phyloP scores from a whole-genome alignment of 345 rosid genomes.

The Alliaria petiolata region DNA sequence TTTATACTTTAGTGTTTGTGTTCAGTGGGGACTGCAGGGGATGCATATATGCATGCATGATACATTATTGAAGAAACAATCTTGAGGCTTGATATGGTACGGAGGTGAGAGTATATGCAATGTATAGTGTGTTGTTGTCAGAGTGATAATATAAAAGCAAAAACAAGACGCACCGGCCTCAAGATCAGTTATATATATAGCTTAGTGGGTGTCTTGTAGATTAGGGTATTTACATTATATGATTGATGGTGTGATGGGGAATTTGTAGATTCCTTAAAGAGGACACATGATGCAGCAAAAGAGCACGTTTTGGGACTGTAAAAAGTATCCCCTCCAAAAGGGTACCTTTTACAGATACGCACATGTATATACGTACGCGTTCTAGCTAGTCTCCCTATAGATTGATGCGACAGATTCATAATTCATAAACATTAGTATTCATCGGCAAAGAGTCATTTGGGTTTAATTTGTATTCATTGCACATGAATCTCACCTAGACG shows the following conservation, averaged over 20 bases:
- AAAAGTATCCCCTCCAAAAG: background rate
- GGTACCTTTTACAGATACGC: conserved; percentile 17
- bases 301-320: conserved; percentile 2
- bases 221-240: conserved; percentile 20
- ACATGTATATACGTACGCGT: background rate
- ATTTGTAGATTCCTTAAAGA: conserved; percentile 28
- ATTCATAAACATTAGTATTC: background rate
- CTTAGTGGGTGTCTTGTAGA: conserved; percentile 4
- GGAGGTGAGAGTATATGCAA: background rate
- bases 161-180: background rate
- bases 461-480: background rate
- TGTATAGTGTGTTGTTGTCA: conserved; percentile 19
- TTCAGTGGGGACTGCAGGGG: background rate
- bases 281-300: conserved; percentile 11
- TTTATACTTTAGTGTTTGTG: background rate
- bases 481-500: background rate
- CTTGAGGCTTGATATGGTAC: background rate
- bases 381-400: background rate
- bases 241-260: conserved; percentile 25
- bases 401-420: background rate
- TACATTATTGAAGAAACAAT: conserved; percentile 13
- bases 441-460: background rate
- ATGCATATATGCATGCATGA: too few relatives aligned
- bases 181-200: background rate
- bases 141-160: conserved; percentile 16